These are phyloP conservation scores for Pyrenochaeta sp. DNA, from an alignment of 2,329 filamentous ascomycete genomes.

Conservation along the genomic window DNA sequence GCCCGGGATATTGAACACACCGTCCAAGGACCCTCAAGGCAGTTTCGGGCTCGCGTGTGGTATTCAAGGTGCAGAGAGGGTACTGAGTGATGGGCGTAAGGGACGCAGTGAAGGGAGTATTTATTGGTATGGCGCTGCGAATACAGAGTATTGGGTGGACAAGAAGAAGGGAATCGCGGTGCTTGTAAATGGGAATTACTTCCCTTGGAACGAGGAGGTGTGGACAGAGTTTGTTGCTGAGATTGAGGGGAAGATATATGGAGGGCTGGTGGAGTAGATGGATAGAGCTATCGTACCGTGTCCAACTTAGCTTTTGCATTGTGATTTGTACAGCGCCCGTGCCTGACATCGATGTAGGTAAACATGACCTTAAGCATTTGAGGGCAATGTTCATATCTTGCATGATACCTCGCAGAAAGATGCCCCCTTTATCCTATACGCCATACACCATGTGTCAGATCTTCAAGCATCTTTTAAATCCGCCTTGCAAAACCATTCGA, in stretches of 20 bases:
- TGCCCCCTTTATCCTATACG: neutral
- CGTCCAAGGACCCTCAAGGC: slow-evolving; percentile 56
- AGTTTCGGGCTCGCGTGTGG: slow-evolving; percentile 54
- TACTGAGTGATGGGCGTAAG: slow-evolving; percentile 26
- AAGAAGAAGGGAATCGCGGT: slow-evolving; percentile 27
- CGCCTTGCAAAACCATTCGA: neutral
- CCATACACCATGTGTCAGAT: neutral
- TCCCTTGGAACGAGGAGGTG: slow-evolving; percentile 30
- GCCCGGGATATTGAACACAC: slow-evolving; percentile 55
- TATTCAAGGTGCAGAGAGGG: slow-evolving; percentile 57
- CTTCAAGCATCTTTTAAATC: neutral
- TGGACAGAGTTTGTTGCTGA: slow-evolving; percentile 34
- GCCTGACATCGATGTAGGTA: neutral
- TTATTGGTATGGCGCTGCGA: slow-evolving; percentile 39
- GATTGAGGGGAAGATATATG: slow-evolving; percentile 31
- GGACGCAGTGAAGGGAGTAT: slow-evolving; percentile 30
- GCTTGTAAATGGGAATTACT: slow-evolving; percentile 27
- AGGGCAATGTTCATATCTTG: neutral
- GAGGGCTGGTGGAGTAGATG: slow-evolving; percentile 18
- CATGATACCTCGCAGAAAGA: neutral
- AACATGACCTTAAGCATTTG: neutral
- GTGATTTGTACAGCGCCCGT: neutral
- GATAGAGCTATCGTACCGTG: neutral
- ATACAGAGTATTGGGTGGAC: slow-evolving; percentile 36
- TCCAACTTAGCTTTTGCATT: neutral